These are phyloP conservation scores for Stephanodiscus triporus DNA, from an alignment of 108 stramenopile genomes.

Conservation along the genomic window DNA sequence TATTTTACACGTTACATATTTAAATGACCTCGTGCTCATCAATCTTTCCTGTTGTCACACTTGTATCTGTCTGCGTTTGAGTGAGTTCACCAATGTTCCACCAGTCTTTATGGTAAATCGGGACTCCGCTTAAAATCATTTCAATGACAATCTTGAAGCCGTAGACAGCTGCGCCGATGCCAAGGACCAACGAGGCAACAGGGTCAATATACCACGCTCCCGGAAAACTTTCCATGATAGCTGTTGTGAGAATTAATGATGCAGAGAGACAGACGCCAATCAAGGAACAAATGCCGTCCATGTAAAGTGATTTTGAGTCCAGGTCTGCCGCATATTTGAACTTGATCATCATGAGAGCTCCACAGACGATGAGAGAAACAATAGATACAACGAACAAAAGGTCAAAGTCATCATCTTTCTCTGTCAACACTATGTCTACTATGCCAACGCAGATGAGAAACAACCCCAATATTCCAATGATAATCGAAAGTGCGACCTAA, in stretches of 20 bases:
- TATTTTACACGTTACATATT: background rate
- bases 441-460: conserved; percentile 53
- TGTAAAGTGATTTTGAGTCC: conserved; percentile 61
- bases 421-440: conserved; percentile 52
- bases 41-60: conserved; percentile 4
- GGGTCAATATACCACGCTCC: conserved; percentile 78
- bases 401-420: conserved; percentile 35
- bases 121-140: conserved; percentile 28
- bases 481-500: conserved; percentile 59
- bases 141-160: conserved; percentile 54
- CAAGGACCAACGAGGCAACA: conserved; percentile 65
- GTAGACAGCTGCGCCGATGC: conserved; percentile 56
- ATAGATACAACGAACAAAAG: conserved; percentile 53
- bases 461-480: conserved; percentile 67
- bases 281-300: conserved; percentile 80
- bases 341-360: conserved; percentile 65
- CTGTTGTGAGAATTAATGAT: conserved; percentile 68
- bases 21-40: conserved; percentile 19
- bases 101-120: conserved; percentile 38
- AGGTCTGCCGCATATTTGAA: conserved; percentile 66
- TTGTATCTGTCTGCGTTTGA: conserved; percentile 3
- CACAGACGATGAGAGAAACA: conserved; percentile 63
- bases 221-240: conserved; percentile 55
- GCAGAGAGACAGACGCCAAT: conserved; percentile 70
- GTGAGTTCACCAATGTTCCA: conserved; percentile 22